A percentile compares a stretch with the other conserved stretches of the same genome.
phyloP scores from a whole-genome alignment of 306 rosid species.

The Neltuma alba region DNA sequence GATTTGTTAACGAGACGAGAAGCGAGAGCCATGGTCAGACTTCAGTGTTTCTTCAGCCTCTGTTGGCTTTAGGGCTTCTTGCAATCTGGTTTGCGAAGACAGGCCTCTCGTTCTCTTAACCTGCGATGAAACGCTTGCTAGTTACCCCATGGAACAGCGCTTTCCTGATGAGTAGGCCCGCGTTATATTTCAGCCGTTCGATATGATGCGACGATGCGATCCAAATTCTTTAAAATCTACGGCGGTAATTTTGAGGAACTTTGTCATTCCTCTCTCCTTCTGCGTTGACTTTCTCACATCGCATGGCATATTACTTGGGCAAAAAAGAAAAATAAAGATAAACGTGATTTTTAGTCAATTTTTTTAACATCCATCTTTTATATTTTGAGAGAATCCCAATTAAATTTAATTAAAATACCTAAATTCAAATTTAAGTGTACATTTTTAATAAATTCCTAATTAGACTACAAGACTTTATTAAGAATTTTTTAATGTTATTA shows the following conservation, averaged over 20 bases:
- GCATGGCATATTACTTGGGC: too few species aligned
- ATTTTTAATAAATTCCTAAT: too few species aligned
- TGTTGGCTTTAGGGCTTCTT: constrained; percentile 2
- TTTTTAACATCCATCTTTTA: too few species aligned
- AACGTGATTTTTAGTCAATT: too few species aligned
- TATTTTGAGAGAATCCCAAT: too few species aligned
- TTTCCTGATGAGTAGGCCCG: not conserved
- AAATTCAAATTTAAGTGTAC: too few species aligned
- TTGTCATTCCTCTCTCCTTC: not conserved
- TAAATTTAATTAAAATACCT: too few species aligned
- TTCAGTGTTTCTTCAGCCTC: constrained; percentile 16
- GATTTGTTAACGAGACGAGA: constrained; percentile 62
- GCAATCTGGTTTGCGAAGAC: not conserved
- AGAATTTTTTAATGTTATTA: too few species aligned
- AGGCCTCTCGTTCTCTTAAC: not conserved
- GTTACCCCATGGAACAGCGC: not conserved
- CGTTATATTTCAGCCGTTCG: not conserved
- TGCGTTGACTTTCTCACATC: too few species aligned
- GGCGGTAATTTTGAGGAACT: not conserved
- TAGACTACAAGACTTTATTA: too few species aligned
- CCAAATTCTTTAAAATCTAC: not conserved
- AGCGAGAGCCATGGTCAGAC: constrained; percentile 61
- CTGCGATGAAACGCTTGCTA: not conserved
- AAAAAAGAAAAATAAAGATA: too few species aligned
- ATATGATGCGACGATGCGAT: not conserved